A percentile compares a stretch with the other conserved stretches of the same genome.
phyloP scores from a whole-genome alignment of 768 basidiomycete genomes.

The Candolleomyces aberdarensis region DNA sequence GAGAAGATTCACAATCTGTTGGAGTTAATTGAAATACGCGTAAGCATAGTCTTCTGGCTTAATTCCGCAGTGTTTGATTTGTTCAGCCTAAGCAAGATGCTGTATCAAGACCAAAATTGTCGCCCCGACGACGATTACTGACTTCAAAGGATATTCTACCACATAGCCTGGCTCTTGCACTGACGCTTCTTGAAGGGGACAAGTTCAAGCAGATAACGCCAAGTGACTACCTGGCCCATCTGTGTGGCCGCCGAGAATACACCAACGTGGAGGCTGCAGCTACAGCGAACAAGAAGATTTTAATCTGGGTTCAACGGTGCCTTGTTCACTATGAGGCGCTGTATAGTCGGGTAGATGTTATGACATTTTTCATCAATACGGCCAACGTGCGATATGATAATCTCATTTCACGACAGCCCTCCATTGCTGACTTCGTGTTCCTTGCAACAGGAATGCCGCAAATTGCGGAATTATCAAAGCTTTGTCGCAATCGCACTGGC shows the following conservation, averaged over 20 bases:
- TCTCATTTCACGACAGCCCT: not conserved
- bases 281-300: slow-evolving; percentile 35
- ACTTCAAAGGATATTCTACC: slow-evolving; percentile 33
- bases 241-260: slow-evolving; percentile 19
- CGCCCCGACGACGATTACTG: slow-evolving; percentile 23
- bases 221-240: slow-evolving; percentile 40
- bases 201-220: slow-evolving; percentile 37
- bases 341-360: slow-evolving; percentile 31
- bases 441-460: slow-evolving; percentile 36
- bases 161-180: slow-evolving; percentile 38
- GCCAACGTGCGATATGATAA: slow-evolving; percentile 22
- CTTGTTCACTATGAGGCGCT: slow-evolving; percentile 36
- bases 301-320: slow-evolving; percentile 37
- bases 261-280: slow-evolving; percentile 33
- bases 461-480: slow-evolving; percentile 42
- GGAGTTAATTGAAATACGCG: slow-evolving; percentile 25
- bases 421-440: not conserved
- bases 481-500: slow-evolving; percentile 40
- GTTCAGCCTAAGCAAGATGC: not conserved
- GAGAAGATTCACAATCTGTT: slow-evolving; percentile 28
- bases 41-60: slow-evolving; percentile 9
- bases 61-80: not conserved
- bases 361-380: slow-evolving; percentile 43
- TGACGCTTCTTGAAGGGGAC: slow-evolving; percentile 45
- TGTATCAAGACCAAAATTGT: slow-evolving; percentile 10